Conservation (phyloP, 768 basidiomycete genomes). For the Suillus decipiens region DNA sequence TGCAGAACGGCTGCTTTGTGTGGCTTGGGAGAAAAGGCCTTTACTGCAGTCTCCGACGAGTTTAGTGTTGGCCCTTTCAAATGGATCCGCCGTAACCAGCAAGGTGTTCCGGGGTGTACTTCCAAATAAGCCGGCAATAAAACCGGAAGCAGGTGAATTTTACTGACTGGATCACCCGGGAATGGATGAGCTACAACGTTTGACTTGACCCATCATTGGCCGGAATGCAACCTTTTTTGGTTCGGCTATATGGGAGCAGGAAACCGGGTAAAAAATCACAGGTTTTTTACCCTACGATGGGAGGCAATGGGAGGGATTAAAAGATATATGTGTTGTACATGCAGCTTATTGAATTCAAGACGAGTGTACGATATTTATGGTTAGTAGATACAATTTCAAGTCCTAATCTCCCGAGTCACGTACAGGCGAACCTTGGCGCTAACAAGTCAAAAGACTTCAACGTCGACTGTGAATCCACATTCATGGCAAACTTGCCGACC, state of each 20-base stretch:
- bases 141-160: background rate
- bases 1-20: background rate
- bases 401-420: background rate
- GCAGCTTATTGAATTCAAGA: background rate
- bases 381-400: background rate
- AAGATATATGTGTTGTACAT: background rate
- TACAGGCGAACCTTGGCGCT: background rate
- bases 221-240: background rate
- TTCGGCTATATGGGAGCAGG: background rate
- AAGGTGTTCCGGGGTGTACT: background rate
- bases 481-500: slow-evolving; percentile 78
- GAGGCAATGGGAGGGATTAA: background rate
- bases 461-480: slow-evolving; percentile 91
- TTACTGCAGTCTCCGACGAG: background rate
- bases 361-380: background rate
- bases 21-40: background rate
- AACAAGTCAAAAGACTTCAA: slow-evolving; percentile 68
- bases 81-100: background rate
- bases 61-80: background rate
- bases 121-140: background rate
- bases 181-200: too few species aligned
- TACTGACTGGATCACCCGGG: background rate
- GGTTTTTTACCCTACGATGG: background rate
- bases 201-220: too few species aligned
- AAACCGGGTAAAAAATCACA: background rate